phyloP scores from a whole-genome alignment of 768 basidiomycete species.

The Termitomyces titanicus region DNA sequence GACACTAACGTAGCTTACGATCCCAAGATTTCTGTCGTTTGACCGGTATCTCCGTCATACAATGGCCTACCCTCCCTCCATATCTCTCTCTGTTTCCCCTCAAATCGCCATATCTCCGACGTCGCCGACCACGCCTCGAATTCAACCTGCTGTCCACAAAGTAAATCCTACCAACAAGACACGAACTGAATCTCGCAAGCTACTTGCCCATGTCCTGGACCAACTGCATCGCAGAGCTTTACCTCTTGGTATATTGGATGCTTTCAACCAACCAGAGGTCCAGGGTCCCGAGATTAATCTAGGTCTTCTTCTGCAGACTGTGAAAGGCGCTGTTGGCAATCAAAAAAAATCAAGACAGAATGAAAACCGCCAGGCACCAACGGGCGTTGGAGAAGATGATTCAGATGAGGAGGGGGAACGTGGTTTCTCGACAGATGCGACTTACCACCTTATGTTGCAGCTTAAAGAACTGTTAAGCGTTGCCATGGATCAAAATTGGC shows the following conservation, averaged over 20 bases:
- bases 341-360: constrained; percentile 25
- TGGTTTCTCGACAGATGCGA: constrained; percentile 60
- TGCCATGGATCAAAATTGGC: constrained; percentile 54
- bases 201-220: constrained; percentile 60
- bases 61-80: constrained; percentile 21
- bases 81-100: constrained; percentile 26
- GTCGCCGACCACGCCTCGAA: constrained; percentile 15
- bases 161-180: constrained; percentile 34
- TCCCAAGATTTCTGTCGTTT: constrained; percentile 7
- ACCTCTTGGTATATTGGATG: constrained; percentile 51
- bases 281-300: constrained; percentile 29
- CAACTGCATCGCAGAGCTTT: constrained; percentile 56
- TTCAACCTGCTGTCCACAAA: constrained; percentile 12
- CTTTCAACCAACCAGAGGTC: constrained; percentile 24
- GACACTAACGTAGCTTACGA: constrained; percentile 7
- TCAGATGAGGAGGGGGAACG: constrained; percentile 44
- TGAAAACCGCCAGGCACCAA: constrained; percentile 14
- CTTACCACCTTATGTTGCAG: constrained; percentile 60
- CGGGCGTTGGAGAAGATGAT: constrained; percentile 32
- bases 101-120: constrained; percentile 18
- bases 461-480: constrained; percentile 58
- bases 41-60: constrained; percentile 3
- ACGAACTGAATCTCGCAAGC: constrained; percentile 62
- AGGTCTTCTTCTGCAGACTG: constrained; percentile 39
- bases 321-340: constrained; percentile 43